phyloP scores from a whole-genome alignment of 495 filamentous ascomycete genomes.

The Tuber aestivum region DNA sequence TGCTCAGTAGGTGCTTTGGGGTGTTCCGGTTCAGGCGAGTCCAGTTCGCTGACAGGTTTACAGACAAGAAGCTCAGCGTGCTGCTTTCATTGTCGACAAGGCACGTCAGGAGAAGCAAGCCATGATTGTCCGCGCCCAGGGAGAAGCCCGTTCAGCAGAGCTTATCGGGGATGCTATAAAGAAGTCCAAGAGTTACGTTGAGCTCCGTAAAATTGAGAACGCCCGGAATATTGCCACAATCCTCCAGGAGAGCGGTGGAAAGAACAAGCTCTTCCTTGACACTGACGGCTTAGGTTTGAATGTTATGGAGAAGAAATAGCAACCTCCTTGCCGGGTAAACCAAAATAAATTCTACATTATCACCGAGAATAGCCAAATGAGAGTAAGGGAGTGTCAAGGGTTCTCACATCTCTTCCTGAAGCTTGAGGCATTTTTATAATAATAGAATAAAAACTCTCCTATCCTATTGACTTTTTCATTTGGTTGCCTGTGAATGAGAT shows the following conservation, averaged over 20 bases:
- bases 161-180: conserved; percentile 99
- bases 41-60: not conserved
- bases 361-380: not conserved
- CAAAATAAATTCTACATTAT: not conserved
- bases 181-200: conserved; percentile 94
- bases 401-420: not conserved
- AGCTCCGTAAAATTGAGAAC: conserved; percentile 95
- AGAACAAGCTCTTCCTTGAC: conserved; percentile 92
- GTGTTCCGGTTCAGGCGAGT: not conserved
- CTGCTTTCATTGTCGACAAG: conserved; percentile 97
- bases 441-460: not conserved
- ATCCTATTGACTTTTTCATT: not conserved
- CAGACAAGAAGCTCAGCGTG: conserved; percentile 86
- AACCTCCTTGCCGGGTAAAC: not conserved
- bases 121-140: conserved; percentile 95
- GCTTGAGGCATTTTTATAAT: not conserved
- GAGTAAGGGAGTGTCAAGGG: not conserved
- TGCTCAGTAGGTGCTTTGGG: conserved; percentile 53
- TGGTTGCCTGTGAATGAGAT: not conserved
- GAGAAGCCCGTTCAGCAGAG: conserved; percentile 96
- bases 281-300: conserved; percentile 84
- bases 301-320: conserved; percentile 47
- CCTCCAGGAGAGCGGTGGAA: conserved; percentile 74
- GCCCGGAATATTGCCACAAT: conserved; percentile 77
- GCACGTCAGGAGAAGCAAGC: conserved; percentile 99